phyloP scores from a whole-genome alignment of 306 rosid genomes.

The Potentilla sterilis region DNA sequence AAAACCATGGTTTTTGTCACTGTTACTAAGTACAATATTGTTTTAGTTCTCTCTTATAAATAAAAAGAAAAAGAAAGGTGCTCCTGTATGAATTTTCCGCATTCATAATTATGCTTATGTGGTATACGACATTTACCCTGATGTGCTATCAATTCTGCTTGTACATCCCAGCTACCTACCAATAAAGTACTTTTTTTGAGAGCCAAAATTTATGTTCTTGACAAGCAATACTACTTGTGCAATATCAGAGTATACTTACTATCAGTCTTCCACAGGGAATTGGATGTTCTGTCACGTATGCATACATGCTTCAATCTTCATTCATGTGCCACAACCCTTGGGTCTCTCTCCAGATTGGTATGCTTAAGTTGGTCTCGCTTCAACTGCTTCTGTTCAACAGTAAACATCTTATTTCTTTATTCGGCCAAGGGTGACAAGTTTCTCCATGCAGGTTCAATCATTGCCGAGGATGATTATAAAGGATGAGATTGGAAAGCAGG shows the following conservation, averaged over 20 bases:
- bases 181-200: neutral
- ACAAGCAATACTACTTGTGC: neutral
- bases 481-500: conserved; percentile 99
- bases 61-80: too few relatives aligned
- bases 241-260: conserved; percentile 24
- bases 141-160: neutral
- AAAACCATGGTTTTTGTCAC: conserved; percentile 2
- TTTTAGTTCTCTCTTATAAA: neutral
- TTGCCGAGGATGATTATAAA: conserved; percentile 96
- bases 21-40: conserved; percentile 8
- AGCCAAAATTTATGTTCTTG: neutral
- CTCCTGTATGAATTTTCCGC: neutral
- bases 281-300: conserved; percentile 77
- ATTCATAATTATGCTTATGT: neutral
- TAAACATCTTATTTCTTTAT: neutral
- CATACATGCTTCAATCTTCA: conserved; percentile 86
- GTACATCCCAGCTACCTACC: neutral
- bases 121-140: neutral
- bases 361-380: conserved; percentile 17
- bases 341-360: conserved; percentile 97
- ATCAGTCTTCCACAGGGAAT: conserved; percentile 61
- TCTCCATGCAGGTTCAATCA: conserved; percentile 75
- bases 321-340: conserved; percentile 90
- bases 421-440: conserved; percentile 16
- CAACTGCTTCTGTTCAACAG: neutral